Conservation (phyloP, 306 rosid genomes). For the Malus fusca region DNA sequence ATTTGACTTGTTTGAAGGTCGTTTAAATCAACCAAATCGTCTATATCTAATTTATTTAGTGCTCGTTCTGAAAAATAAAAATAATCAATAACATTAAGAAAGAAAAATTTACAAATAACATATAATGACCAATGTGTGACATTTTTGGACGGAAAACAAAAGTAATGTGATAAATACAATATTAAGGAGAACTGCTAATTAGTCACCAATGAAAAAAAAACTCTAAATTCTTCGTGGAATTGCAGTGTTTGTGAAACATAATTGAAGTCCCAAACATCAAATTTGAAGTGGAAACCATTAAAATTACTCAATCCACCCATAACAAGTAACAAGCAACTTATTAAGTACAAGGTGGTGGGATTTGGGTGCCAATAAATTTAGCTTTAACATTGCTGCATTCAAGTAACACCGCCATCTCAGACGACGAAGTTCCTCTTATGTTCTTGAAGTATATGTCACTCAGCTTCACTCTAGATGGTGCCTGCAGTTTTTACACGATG, state of each 20-base stretch:
- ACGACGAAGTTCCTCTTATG: slow-evolving; percentile 41
- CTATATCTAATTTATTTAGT: too few species aligned
- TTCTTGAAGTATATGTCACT: slow-evolving; percentile 46
- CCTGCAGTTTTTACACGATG: slow-evolving; percentile 11
- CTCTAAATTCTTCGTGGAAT: neutral
- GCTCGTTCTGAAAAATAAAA: too few species aligned
- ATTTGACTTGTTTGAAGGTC: too few species aligned
- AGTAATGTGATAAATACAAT: too few species aligned
- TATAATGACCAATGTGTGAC: too few species aligned
- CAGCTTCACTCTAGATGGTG: slow-evolving; percentile 39
- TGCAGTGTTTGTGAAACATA: neutral
- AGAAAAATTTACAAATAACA: too few species aligned
- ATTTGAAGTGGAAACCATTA: neutral
- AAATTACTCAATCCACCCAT: neutral
- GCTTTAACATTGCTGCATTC: slow-evolving; percentile 49
- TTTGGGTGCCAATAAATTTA: slow-evolving; percentile 44
- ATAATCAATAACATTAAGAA: too few species aligned
- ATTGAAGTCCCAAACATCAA: neutral
- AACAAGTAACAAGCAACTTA: neutral
- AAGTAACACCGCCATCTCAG: slow-evolving; percentile 39
- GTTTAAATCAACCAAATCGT: too few species aligned
- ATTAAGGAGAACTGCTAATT: neutral
- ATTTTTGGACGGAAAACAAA: too few species aligned
- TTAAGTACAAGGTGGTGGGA: slow-evolving; percentile 44
- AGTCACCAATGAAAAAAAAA: neutral